These are phyloP conservation scores for Lithohypha guttulata DNA, from an alignment of 2,329 filamentous ascomycete species.

Conservation along the genomic window DNA sequence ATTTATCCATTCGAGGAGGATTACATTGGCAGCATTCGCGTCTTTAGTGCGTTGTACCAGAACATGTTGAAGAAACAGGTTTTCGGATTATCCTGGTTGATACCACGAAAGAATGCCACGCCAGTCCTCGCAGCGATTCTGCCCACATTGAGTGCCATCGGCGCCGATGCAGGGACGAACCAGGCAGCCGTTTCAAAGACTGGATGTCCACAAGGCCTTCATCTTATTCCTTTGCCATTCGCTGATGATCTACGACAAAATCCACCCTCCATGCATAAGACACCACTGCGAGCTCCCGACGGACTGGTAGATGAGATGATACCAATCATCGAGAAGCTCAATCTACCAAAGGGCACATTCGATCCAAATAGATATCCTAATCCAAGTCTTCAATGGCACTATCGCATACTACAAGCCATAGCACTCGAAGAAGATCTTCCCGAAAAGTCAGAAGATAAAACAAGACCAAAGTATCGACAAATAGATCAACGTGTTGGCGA, in stretches of 20 bases:
- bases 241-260: constrained; percentile 75
- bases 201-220: constrained; percentile 21
- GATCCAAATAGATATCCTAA: constrained; percentile 85
- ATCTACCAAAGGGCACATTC: constrained; percentile 76
- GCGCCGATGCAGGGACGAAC: constrained; percentile 14
- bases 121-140: constrained; percentile 73
- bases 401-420: constrained; percentile 80
- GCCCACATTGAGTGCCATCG: constrained; percentile 34
- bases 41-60: constrained; percentile 82
- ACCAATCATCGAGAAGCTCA: constrained; percentile 66
- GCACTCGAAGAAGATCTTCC: constrained; percentile 87
- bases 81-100: constrained; percentile 80
- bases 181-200: constrained; percentile 16
- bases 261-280: constrained; percentile 46
- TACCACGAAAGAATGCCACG: constrained; percentile 67
- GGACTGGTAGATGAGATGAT: constrained; percentile 72
- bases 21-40: constrained; percentile 80
- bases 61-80: constrained; percentile 72
- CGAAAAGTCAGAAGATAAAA: constrained; percentile 62
- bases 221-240: constrained; percentile 69
- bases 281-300: constrained; percentile 50
- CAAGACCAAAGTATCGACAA: constrained; percentile 70
- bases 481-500: constrained; percentile 81
- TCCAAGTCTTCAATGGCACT: constrained; percentile 91
- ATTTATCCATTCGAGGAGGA: constrained; percentile 89